Percentiles rank a stretch among this genome's conserved stretches.
phyloP scores from a whole-genome alignment of 257 asterid species.

The Solanum lycopersicoides region DNA sequence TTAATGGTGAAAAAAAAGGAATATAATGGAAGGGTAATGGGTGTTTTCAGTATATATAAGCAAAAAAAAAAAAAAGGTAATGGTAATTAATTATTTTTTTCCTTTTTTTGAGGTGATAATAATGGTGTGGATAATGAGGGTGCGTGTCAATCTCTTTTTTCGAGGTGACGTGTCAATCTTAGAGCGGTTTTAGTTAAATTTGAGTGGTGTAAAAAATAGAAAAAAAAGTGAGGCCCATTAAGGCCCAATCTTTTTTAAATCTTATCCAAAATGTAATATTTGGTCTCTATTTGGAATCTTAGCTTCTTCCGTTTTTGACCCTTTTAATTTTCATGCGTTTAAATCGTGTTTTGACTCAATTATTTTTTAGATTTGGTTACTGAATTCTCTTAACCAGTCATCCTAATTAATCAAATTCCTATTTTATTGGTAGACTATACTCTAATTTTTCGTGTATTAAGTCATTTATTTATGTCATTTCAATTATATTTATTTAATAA shows the following conservation, averaged over 20 bases:
- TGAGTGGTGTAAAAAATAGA: neutral
- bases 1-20: neutral
- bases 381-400: neutral
- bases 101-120: neutral
- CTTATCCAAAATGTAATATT: neutral
- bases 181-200: neutral
- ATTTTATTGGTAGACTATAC: neutral
- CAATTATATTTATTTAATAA: neutral
- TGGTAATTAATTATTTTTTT: neutral
- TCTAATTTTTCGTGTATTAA: neutral
- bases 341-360: neutral
- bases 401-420: neutral
- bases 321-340: neutral
- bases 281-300: neutral
- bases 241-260: neutral
- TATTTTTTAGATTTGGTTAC: neutral
- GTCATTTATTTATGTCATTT: neutral
- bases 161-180: neutral
- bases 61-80: neutral
- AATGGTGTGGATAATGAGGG: neutral
- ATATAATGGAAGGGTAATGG: neutral
- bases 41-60: neutral
- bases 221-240: neutral
- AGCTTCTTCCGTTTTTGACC: neutral
- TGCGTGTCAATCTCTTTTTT: neutral